Evolutionary conservation across 83 land plant genomes (phyloP).

Genomic region (Diphasiastrum complanatum): DNA sequence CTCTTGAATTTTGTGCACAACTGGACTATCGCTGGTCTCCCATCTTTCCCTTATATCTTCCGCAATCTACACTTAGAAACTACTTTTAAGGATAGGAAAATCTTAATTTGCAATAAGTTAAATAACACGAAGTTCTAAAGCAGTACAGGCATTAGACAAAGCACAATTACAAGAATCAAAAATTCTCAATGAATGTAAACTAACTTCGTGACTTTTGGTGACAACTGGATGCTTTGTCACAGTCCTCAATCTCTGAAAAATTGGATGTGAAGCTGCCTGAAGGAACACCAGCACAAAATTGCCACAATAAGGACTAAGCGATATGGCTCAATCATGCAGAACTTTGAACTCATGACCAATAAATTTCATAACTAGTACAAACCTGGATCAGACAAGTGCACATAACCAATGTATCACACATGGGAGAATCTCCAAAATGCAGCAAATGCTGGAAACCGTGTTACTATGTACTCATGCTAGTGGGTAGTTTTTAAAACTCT

Average conservation of each 20-base stretch:
- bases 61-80: constrained; percentile 46
- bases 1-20: constrained; percentile 98
- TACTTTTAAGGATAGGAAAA: neutral
- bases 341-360: too few relatives aligned
- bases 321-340: too few relatives aligned
- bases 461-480: neutral
- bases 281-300: neutral
- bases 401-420: too few relatives aligned
- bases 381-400: too few relatives aligned
- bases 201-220: constrained; percentile 76
- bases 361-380: too few relatives aligned
- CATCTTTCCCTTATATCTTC: constrained; percentile 85
- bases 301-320: too few relatives aligned
- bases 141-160: neutral
- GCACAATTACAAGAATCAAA: neutral
- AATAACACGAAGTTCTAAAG: neutral
- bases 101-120: neutral
- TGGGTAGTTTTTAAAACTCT: too few relatives aligned
- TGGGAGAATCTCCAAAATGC: too few relatives aligned
- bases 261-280: constrained; percentile 45
- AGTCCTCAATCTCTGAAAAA: constrained; percentile 56
- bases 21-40: constrained; percentile 92
- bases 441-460: neutral
- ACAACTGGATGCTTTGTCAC: constrained; percentile 71
- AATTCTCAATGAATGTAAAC: neutral